A percentile compares a stretch with the other conserved stretches of the same genome.
phyloP scores from a whole-genome alignment of 164 flowering plant genomes.

The Chloranthus sessilifolius region DNA sequence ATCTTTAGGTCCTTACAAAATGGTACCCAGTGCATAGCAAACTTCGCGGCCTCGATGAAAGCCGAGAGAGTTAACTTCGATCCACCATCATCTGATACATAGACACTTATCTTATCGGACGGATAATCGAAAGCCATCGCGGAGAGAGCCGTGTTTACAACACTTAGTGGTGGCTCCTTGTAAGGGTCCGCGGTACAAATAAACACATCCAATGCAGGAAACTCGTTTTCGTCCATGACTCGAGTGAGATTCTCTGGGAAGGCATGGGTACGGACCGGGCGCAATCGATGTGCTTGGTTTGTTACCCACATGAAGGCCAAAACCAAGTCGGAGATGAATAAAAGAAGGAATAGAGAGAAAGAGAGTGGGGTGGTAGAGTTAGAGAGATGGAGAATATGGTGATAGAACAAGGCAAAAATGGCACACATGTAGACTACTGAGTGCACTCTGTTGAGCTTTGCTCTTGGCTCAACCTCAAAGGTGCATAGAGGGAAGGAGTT shows the following conservation, averaged over 20 bases:
- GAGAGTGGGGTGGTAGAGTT: slow-evolving; percentile 9
- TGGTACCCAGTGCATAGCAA: slow-evolving; percentile 29
- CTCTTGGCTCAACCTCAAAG: slow-evolving; percentile 19
- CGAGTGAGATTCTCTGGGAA: slow-evolving; percentile 18
- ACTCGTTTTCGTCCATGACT: slow-evolving; percentile 5
- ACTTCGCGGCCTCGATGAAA: slow-evolving; percentile 27
- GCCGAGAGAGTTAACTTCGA: slow-evolving; percentile 29
- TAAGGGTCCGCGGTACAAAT: slow-evolving; percentile 33
- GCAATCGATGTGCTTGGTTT: slow-evolving; percentile 13
- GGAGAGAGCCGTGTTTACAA: slow-evolving; percentile 24
- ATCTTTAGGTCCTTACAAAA: slow-evolving; percentile 18
- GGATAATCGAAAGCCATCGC: slow-evolving; percentile 30
- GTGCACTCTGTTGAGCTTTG: slow-evolving; percentile 41
- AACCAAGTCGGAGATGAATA: slow-evolving; percentile 17
- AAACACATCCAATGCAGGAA: slow-evolving; percentile 26
- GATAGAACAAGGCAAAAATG: slow-evolving; percentile 37
- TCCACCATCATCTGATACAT: slow-evolving; percentile 33
- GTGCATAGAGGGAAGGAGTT: slow-evolving; percentile 46
- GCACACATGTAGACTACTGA: slow-evolving; percentile 36
- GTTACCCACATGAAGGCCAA: slow-evolving; percentile 24
- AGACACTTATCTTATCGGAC: slow-evolving; percentile 21
- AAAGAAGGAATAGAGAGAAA: slow-evolving; percentile 3
- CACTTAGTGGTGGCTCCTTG: slow-evolving; percentile 25
- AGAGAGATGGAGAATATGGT: slow-evolving; percentile 9
- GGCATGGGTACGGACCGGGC: slow-evolving; percentile 15